Conservation (phyloP, 768 basidiomycete species). For the Exsudoporus frostii region DNA sequence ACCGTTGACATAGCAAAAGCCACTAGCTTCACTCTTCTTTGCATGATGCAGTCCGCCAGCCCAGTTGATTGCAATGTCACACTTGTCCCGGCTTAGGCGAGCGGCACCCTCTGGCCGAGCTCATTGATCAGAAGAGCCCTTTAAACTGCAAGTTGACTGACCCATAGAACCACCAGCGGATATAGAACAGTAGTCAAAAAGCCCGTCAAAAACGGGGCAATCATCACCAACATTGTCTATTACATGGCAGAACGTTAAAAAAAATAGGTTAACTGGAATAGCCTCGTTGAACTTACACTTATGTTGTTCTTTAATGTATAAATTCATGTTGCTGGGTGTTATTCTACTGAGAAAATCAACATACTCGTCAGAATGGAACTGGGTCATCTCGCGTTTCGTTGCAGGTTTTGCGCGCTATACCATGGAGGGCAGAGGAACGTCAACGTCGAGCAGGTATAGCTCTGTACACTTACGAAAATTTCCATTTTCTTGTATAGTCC, state of each 20-base stretch:
- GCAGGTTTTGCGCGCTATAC: constrained; percentile 95
- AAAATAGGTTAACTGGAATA: neutral
- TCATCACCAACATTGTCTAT: constrained; percentile 97
- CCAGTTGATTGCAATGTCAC: constrained; percentile 99
- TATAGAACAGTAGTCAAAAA: constrained; percentile 99
- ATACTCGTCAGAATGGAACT: constrained; percentile 99
- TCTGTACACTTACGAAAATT: constrained; percentile 76
- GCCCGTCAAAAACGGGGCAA: constrained; percentile 96
- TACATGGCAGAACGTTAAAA: neutral
- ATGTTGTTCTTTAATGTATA: constrained; percentile 90
- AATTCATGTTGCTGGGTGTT: constrained; percentile 92
- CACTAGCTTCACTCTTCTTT: constrained; percentile 98
- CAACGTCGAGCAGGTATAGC: neutral
- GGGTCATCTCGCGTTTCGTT: constrained; percentile 99
- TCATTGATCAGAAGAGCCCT: neutral
- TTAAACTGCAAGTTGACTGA: constrained; percentile 36
- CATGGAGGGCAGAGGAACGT: neutral
- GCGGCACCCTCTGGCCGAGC: constrained; percentile 85
- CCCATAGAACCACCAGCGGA: constrained; percentile 99
- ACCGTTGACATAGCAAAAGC: constrained; percentile 99
- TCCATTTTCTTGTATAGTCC: constrained; percentile 99
- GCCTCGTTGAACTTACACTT: constrained; percentile 61
- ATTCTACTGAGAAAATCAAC: constrained; percentile 95
- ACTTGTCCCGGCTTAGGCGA: constrained; percentile 90
- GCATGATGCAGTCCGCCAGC: constrained; percentile 98